phyloP scores from a whole-genome alignment of 2,329 filamentous ascomycete species.

The Tolypocladium pustulatum region DNA sequence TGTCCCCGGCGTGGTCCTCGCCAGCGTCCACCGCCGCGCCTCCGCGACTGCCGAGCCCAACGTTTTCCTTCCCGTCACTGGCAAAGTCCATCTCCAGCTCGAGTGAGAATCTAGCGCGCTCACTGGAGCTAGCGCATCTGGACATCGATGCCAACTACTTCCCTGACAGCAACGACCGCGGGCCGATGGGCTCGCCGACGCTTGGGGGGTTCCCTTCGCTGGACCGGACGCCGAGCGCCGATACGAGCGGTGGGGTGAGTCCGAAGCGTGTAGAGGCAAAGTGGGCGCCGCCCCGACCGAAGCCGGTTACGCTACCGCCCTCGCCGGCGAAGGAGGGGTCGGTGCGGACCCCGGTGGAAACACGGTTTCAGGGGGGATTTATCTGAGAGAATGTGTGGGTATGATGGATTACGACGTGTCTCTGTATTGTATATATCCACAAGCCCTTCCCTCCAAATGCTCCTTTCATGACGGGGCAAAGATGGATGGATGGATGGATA shows the following conservation, averaged over 20 bases:
- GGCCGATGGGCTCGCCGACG: not conserved
- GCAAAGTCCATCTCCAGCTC: slow-evolving; percentile 22
- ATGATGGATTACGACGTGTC: not conserved
- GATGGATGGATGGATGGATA: no score
- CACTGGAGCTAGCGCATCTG: slow-evolving; percentile 17
- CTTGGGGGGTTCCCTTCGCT: slow-evolving; percentile 1
- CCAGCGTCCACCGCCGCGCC: slow-evolving; percentile 17
- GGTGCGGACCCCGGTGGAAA: not conserved
- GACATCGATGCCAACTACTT: slow-evolving; percentile 3
- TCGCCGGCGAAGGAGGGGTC: slow-evolving; percentile 3
- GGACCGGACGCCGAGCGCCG: slow-evolving; percentile 7
- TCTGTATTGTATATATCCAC: no score
- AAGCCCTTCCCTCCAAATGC: no score
- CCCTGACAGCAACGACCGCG: not conserved
- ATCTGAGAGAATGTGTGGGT: not conserved
- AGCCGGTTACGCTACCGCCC: slow-evolving; percentile 17
- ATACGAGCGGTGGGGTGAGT: not conserved
- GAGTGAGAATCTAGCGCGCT: slow-evolving; percentile 18
- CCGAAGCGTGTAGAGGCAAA: slow-evolving; percentile 18
- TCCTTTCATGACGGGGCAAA: no score
- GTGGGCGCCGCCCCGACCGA: slow-evolving; percentile 21
- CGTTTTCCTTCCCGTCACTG: slow-evolving; percentile 24
- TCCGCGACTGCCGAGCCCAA: slow-evolving; percentile 24
- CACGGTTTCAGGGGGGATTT: not conserved
- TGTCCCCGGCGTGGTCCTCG: slow-evolving; percentile 8